Evolutionary conservation across 2,329 filamentous ascomycete genomes (phyloP), one percentile per base, ranked within the genome.

Genomic region (Fusarium dimerum): DNA sequence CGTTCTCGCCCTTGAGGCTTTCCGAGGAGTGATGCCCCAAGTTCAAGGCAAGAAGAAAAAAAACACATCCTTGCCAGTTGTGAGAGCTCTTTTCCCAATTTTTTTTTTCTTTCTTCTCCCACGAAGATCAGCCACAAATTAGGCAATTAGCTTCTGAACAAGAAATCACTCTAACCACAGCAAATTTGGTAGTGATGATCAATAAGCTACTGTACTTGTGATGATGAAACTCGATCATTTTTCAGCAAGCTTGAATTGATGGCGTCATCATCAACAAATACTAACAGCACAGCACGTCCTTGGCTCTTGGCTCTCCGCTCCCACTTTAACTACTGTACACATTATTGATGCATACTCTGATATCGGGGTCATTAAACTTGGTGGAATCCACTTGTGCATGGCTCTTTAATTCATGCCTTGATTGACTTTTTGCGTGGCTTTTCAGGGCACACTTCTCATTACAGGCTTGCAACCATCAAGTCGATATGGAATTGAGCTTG

Each of bases 11-110:
- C 20, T 52, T 52, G 40, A 30, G 51, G 41, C 44, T 46, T 55
- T 47, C 40, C 17, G 32, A 42, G 39, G 43, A 41, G 20, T 13
- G 34, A 11, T 38, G 15, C 41, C 45, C 13, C 64, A 61, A 60
- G 60, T 64, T 16, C 48, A 34, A 40, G 43, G 55, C 62, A 51
- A 64, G 62, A 62, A 61, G n/a, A 64, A 29, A 36, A 26, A 45
- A n/a, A 32, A 16, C 5, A 11, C 12, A 59, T 49, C 48, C 47
- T 51, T 55, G 47, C 49, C 52, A 11, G 40, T 46, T 55, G 52
- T 43, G 39, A 38, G 49, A 29, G 34, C 20, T 52, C 34, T 57
- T 41, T 49, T 53, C 51, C 54, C 49, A 57, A 47, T 45, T 51
- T 51, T 45, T 43, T 36, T 7, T 26, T 26, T 26, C 7, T n/a